Base-by-base conservation (phyloP, 306 rosid genomes). In the Pyrus betulifolia region DNA sequence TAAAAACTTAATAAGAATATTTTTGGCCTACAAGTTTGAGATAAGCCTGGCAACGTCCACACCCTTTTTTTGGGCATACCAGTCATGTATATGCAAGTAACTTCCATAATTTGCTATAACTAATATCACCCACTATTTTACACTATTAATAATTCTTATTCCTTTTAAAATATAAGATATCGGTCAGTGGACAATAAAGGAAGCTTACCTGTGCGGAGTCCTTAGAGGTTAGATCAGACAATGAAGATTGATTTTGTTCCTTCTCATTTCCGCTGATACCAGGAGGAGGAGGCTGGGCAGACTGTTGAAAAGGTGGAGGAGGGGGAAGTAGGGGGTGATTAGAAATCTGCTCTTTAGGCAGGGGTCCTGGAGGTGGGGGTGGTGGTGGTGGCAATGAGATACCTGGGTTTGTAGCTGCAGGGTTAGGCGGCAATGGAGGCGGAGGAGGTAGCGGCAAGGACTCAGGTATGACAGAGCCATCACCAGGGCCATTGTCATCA, bases 401-500 rank as follows among this genome's bases (percentile, higher is more conserved):
- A 46, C 87, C 79, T 58, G 87, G 80, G 80, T 77, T 87, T 74
- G 83, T 64, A 78, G 81, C 61, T 67, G 90, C 83, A 71, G 98
- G 97, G 73, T 81, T 89, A 45, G 93, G 96, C 13, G 99, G 99
- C 90, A 96, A 85, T 18, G 97, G 99, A 68, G 99, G 99, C 9
- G 97, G 99, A 74, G 98, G 99, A 76, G 99, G 99, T 75, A 96
- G 80, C 64, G 97, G 97, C 86, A 91, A 79, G 49, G 97, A 90
- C 60, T 82, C 93, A 9, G 96, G 93, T 72, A 87, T 59, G 85
- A 75, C 82, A 66, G 97, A 55, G 30, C 87, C 91, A 76, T 91
- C 97, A 42, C 82, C 82, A 30, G 90, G 86, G 76, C 86, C 83
- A 11, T 45, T 60, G 62, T 40, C 27, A 67, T 80, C 79, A 81